These are phyloP conservation scores for Helianthus tuberosus DNA, from an alignment of 129 eudicot species.

Conservation along the genomic window DNA sequence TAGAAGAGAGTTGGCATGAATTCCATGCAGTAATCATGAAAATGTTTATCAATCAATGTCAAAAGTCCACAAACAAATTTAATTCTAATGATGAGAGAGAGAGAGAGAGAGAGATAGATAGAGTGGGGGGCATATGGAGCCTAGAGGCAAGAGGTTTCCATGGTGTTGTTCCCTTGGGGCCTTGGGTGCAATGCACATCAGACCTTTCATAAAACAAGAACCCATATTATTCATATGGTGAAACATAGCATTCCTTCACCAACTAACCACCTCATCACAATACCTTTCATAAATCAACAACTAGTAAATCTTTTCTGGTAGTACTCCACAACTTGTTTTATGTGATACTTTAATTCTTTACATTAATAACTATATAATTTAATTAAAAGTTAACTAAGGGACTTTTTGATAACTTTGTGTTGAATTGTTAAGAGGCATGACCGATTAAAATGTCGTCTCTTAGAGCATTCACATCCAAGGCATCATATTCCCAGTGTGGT, in stretches of 20 bases:
- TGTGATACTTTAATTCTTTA: background rate
- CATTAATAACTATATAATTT: background rate
- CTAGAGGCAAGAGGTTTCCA: conserved; percentile 17
- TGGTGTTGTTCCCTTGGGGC: conserved; percentile 23
- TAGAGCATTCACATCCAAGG: too few species aligned
- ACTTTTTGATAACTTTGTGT: too few species aligned
- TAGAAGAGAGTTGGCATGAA: conserved; percentile 25
- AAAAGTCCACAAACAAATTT: conserved; percentile 33
- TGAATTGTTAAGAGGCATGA: too few species aligned
- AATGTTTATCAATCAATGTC: conserved; percentile 36
- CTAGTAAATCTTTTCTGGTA: background rate
- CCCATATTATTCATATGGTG: background rate
- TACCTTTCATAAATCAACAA: background rate
- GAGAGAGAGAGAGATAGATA: conserved; percentile 17
- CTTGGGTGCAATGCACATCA: conserved; percentile 24
- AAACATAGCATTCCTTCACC: conserved; percentile 32
- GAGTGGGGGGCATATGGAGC: conserved; percentile 29
- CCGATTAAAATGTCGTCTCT: too few species aligned
- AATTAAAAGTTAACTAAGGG: background rate
- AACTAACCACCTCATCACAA: conserved; percentile 14
- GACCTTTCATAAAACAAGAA: conserved; percentile 2
- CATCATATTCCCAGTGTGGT: too few species aligned
- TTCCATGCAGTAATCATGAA: conserved; percentile 48
- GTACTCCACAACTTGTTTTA: background rate
- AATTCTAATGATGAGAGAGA: conserved; percentile 16